Evolutionary conservation across 306 rosid genomes (phyloP), one percentile per base, ranked within the genome.

Genomic region (Inga laurina): DNA sequence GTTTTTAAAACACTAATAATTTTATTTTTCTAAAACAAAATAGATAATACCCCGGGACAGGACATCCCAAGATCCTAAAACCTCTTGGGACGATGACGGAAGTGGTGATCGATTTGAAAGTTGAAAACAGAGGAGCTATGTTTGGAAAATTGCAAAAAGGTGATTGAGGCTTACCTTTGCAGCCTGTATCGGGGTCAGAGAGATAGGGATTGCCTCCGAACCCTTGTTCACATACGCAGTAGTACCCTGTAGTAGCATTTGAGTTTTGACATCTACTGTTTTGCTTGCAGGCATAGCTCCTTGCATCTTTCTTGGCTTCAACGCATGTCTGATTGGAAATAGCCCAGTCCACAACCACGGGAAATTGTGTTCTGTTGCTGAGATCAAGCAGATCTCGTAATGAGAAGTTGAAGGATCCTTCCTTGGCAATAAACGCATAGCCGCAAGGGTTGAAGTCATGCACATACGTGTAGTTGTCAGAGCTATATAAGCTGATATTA

Each of bases 381-480:
- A 88, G 79, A 12, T 84, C 12, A 0, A 0, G 16, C 3, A 87
- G 65, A 37, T 84, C 83, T 1, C 0, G 0, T 0, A 0, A 0
- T 0, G 39, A 11, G 57, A 89, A 91, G 3, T 57, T 64, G 83
- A 85, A 87, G 34, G n/a, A 70, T 3, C 46, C 34, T 4, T 68
- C 82, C 48, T 89, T 75, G 0, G 12, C 81, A 0, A 81, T 3
- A 59, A 91, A 86, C 2, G 86, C 84, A 52, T 81, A 84, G 22
- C 90, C 62, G 22, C 94, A 91, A 0, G 85, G 84, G 72, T 41
- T 86, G 49, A 79, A 79, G 0, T 8, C 21, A 3, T 0, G 1
- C 0, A 76, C 82, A 0, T 0, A 0, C 0, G 22, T 4, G 46
- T 72, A 52, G 80, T 79, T 81, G 0, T 2, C 0, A 3, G 0